Conservation (phyloP, 2,329 filamentous ascomycete genomes). For the Diplodia seriata region DNA sequence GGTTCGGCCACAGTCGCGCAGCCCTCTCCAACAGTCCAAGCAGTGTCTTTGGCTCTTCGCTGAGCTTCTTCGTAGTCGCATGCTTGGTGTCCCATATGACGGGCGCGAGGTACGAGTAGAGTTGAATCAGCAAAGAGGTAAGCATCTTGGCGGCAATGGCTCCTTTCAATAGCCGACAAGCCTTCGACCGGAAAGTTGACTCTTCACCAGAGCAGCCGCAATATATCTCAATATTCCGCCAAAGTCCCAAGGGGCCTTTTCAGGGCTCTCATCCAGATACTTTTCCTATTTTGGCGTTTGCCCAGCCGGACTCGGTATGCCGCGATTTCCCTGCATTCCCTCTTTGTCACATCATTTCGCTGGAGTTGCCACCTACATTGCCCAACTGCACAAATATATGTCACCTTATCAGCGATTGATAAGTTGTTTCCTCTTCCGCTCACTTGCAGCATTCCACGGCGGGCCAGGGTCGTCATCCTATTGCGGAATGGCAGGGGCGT, state of each 20-base stretch:
- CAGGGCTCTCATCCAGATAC: background rate
- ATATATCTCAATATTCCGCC: background rate
- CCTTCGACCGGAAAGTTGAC: background rate
- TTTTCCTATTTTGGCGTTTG: background rate
- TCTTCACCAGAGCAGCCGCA: background rate
- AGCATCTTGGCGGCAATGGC: conserved; percentile 4
- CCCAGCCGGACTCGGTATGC: background rate
- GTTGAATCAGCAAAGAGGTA: background rate
- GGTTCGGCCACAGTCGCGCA: conserved; percentile 20
- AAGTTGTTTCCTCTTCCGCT: background rate
- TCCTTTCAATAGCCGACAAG: too few species aligned
- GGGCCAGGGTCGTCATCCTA: background rate
- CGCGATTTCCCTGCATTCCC: conserved; percentile 1
- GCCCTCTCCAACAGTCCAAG: conserved; percentile 27
- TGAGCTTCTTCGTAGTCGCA: background rate
- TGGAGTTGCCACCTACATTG: background rate
- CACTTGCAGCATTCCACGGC: conserved; percentile 9
- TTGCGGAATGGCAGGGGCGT: conserved; percentile 3
- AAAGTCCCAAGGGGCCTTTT: too few species aligned
- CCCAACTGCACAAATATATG: too few species aligned
- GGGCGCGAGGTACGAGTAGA: conserved; percentile 11
- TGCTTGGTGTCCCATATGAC: background rate
- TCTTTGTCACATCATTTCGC: background rate
- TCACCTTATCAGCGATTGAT: background rate
- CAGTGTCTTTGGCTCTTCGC: conserved; percentile 29